Evolutionary conservation across 2,329 filamentous ascomycete genomes (phyloP).

Genomic region (Aspergillus sp.): DNA sequence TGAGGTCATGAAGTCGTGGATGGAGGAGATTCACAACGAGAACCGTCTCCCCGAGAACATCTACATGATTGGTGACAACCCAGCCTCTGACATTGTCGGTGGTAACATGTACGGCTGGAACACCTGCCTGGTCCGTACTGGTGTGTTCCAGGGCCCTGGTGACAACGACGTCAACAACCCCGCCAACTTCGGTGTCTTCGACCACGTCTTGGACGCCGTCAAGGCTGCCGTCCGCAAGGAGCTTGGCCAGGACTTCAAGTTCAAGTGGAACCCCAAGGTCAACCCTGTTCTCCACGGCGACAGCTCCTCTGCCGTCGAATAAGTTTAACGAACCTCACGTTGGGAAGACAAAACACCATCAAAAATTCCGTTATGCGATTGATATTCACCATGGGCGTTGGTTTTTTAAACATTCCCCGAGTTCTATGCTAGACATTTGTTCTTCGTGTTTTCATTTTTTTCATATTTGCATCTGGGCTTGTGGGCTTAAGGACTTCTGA

Average conservation of each 20-base stretch:
- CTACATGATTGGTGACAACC: slow-evolving; percentile 76
- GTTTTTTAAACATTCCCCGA: slow-evolving; percentile 1
- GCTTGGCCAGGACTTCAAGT: slow-evolving; percentile 68
- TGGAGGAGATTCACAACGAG: slow-evolving; percentile 70
- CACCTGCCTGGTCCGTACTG: slow-evolving; percentile 71
- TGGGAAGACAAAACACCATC: slow-evolving; percentile 4
- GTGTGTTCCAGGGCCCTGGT: slow-evolving; percentile 67
- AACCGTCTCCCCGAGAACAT: slow-evolving; percentile 64
- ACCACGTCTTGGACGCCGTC: slow-evolving; percentile 68
- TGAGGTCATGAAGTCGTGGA: slow-evolving; percentile 67
- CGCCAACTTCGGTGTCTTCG: slow-evolving; percentile 71
- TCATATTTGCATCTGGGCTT: slow-evolving; percentile 4
- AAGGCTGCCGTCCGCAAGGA: slow-evolving; percentile 64
- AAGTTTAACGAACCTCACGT: slow-evolving; percentile 20
- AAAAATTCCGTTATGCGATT: slow-evolving; percentile 7
- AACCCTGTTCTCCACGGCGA: slow-evolving; percentile 60
- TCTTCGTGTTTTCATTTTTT: slow-evolving; percentile 4
- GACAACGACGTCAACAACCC: slow-evolving; percentile 74
- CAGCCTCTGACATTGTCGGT: slow-evolving; percentile 67
- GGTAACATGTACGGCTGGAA: slow-evolving; percentile 82
- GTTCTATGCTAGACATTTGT: slow-evolving; percentile 1
- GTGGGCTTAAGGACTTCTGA: slow-evolving; percentile 8
- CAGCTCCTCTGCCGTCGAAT: slow-evolving; percentile 53
- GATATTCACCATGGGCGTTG: slow-evolving; percentile 6
- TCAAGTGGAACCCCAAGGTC: slow-evolving; percentile 66